These are phyloP conservation scores for Populus pruinosa DNA, from an alignment of 345 rosid species.

Conservation along the genomic window DNA sequence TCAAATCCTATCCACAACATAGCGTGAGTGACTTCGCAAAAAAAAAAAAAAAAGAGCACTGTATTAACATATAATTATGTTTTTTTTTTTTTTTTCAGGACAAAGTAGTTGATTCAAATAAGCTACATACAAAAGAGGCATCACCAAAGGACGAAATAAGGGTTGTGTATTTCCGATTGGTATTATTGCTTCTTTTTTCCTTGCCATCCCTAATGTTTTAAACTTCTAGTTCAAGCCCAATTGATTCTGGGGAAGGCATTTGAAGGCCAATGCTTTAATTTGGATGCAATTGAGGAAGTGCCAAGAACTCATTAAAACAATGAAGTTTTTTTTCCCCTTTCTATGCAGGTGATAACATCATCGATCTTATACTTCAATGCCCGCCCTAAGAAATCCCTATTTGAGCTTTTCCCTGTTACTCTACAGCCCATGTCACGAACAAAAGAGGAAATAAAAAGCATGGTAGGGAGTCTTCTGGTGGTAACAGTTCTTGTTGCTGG, in stretches of 20 bases:
- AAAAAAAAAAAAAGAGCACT: no score
- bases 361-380: not conserved
- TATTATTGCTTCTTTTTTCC: not conserved
- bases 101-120: not conserved
- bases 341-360: not conserved
- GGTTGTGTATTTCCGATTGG: not conserved
- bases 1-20: no score
- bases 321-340: not conserved
- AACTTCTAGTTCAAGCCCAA: no score
- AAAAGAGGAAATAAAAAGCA: not conserved
- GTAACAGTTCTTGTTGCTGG: constrained; percentile 18
- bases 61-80: not conserved
- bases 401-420: no score
- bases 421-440: accelerated
- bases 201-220: not conserved
- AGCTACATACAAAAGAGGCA: not conserved
- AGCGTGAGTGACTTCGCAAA: no score
- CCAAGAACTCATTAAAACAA: not conserved
- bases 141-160: not conserved
- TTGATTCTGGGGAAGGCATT: no score
- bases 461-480: constrained; percentile 17
- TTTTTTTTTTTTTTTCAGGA: no score
- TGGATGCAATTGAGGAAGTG: not conserved
- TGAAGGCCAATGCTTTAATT: not conserved
- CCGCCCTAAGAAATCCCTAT: not conserved